Evolutionary conservation across 257 asterid species (phyloP), one percentile per base, ranked within the genome.

Genomic region (Solanum lycopersicoides): DNA sequence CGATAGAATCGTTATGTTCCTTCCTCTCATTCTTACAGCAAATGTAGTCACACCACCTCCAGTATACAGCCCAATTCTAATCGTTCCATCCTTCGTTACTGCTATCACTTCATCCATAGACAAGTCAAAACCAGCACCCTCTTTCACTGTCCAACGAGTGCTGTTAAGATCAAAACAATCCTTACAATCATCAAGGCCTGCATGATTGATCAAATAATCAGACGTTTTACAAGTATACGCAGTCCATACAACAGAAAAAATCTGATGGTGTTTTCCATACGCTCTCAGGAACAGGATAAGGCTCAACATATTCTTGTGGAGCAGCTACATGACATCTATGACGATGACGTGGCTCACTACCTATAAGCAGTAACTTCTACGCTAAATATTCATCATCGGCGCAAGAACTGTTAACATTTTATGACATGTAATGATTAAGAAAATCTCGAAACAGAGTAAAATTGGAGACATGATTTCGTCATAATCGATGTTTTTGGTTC

Each of bases 21-120:
- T 90, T 28, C 92, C 93, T 88, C 89, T 93, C 98, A 93, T 94
- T 72, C 97, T 89, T 30, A 91, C 97, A 2, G 98, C 95, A 89
- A 93, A 95, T 34, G 95, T 95, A 25, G 93, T 96, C 89, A 88
- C 93, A 6, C 97, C 98, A 20, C 95, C 98, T 14, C 39, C 39
- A 37, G 39, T 37, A 37, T 37, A 5, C 39, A 37, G 39, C 39
- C 39, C 39, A 37, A 93, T 91, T 69, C 95, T 89, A 9, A 93
- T 80, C 4, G 93, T 83, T 1, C 98, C 96, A 1, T 93, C 88
- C 23, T 72, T 87, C 69, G 83, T 90, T 16, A 50, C 88, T 1
- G 90, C 92, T 9, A 94, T 88, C 25, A 94, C 59, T 47, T 53
- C 23, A 16, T 15, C 9, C 3, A 18, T 18, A 18, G 9, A 18